phyloP scores from a whole-genome alignment of 2,329 filamentous ascomycete genomes.

The Aspergillus nomiae region DNA sequence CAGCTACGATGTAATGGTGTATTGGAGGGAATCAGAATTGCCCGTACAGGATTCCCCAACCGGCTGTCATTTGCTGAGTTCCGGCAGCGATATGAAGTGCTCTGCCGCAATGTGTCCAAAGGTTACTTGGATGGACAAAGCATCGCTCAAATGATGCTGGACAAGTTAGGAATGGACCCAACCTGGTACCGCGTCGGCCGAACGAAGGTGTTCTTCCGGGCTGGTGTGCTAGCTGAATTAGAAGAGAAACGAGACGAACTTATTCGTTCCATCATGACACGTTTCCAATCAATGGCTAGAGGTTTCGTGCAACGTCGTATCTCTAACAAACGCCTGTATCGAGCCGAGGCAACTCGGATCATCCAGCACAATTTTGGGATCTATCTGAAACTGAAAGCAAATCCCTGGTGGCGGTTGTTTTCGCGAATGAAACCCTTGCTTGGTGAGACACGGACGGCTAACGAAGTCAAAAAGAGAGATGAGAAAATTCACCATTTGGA shows the following conservation, averaged over 20 bases:
- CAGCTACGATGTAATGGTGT: slow-evolving; percentile 99
- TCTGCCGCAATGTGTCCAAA: slow-evolving; percentile 84
- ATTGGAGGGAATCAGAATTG: slow-evolving; percentile 96
- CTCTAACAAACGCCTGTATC: slow-evolving; percentile 89
- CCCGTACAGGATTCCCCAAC: slow-evolving; percentile 95
- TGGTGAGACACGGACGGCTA: slow-evolving; percentile 85
- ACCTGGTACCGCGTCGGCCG: slow-evolving; percentile 89
- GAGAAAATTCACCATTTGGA: slow-evolving; percentile 89
- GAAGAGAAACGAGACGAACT: slow-evolving; percentile 93
- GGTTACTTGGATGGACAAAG: slow-evolving; percentile 89
- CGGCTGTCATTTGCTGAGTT: slow-evolving; percentile 90
- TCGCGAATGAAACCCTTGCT: slow-evolving; percentile 93
- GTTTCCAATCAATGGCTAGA: slow-evolving; percentile 88
- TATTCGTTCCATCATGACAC: slow-evolving; percentile 89
- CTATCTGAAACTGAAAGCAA: slow-evolving; percentile 85
- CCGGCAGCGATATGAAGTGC: slow-evolving; percentile 90
- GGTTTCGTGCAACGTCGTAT: slow-evolving; percentile 87
- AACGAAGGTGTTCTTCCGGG: slow-evolving; percentile 97
- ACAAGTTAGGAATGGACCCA: slow-evolving; percentile 82
- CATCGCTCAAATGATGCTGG: slow-evolving; percentile 81
- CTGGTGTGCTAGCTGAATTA: slow-evolving; percentile 91
- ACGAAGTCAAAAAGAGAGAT: slow-evolving; percentile 92
- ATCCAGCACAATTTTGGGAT: slow-evolving; percentile 93
- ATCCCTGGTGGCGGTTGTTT: slow-evolving; percentile 97
- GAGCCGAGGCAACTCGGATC: slow-evolving; percentile 90